A percentile compares a stretch with the other conserved stretches of the same genome.
Evolutionary conservation across 306 rosid genomes (phyloP).

Genomic region (Cucurbita maxima): DNA sequence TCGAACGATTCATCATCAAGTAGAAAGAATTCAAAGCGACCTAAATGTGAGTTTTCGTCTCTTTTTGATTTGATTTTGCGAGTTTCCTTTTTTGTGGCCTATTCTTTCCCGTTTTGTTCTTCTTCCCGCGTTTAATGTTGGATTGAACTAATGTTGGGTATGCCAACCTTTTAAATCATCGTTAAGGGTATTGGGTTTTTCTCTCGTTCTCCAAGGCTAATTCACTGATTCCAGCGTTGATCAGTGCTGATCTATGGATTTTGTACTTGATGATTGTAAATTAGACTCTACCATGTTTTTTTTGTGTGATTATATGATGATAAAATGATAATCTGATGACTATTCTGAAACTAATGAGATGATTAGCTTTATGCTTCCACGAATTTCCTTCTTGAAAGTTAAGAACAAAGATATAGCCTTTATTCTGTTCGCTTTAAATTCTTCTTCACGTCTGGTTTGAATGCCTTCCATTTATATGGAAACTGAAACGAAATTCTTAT

Average conservation of each 20-base stretch:
- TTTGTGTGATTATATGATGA: not conserved
- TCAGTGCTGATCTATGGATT: not conserved
- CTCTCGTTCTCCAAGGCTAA: not conserved
- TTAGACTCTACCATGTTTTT: not conserved
- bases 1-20: constrained; percentile 60
- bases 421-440: not conserved
- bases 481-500: not conserved
- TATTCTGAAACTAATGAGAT: not conserved
- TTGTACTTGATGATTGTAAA: not conserved
- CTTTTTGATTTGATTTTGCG: not conserved
- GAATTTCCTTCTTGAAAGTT: not conserved
- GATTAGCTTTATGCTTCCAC: not conserved
- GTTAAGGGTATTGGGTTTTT: not conserved
- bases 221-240: not conserved
- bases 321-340: no score
- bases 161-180: not conserved
- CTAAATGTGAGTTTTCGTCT: constrained; percentile 47
- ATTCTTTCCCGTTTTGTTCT: not conserved
- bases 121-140: not conserved
- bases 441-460: not conserved
- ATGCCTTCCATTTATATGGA: not conserved
- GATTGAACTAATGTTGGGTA: not conserved
- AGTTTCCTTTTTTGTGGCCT: not conserved
- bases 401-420: not conserved
- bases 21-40: constrained; percentile 70